Evolutionary conservation across 441 rosid genomes (phyloP).

Genomic region (Populus hybrid): DNA sequence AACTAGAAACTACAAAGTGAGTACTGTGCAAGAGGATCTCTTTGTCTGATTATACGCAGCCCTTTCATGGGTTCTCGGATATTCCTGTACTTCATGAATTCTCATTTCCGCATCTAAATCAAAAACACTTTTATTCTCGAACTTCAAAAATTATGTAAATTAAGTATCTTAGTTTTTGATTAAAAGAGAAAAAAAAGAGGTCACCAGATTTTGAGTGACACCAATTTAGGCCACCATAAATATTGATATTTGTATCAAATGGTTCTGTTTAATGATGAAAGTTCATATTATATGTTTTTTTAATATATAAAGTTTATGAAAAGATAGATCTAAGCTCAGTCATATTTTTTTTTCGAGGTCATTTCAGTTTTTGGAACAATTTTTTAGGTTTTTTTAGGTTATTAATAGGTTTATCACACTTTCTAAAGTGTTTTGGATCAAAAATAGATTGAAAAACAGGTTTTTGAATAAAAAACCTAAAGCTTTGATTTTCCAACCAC

Average conservation of each 20-base stretch:
- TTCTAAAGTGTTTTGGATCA: fast-evolving
- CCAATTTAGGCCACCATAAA: too few relatives aligned
- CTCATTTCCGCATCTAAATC: background rate
- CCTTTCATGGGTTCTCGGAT: background rate
- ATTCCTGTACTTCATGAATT: background rate
- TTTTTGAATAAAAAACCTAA: too few relatives aligned
- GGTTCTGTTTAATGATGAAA: fast-evolving
- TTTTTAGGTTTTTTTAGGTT: too few relatives aligned
- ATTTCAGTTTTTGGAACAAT: too few relatives aligned
- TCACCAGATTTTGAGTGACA: too few relatives aligned
- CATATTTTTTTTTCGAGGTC: too few relatives aligned
- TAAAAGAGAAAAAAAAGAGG: fast-evolving
- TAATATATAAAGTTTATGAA: fast-evolving
- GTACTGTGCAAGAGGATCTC: background rate
- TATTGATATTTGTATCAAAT: too few relatives aligned
- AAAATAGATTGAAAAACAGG: too few relatives aligned
- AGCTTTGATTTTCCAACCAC: fast-evolving
- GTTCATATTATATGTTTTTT: too few relatives aligned
- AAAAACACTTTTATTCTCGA: too few relatives aligned
- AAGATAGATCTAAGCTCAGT: fast-evolving
- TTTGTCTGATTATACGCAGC: background rate
- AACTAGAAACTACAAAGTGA: background rate
- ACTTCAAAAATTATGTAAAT: too few relatives aligned
- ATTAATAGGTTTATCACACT: too few relatives aligned
- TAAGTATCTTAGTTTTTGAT: fast-evolving